Percentiles rank a stretch among this genome's conserved stretches.
phyloP scores from a whole-genome alignment of 2,329 filamentous ascomycete genomes.

The Coleophoma cylindrospora region DNA sequence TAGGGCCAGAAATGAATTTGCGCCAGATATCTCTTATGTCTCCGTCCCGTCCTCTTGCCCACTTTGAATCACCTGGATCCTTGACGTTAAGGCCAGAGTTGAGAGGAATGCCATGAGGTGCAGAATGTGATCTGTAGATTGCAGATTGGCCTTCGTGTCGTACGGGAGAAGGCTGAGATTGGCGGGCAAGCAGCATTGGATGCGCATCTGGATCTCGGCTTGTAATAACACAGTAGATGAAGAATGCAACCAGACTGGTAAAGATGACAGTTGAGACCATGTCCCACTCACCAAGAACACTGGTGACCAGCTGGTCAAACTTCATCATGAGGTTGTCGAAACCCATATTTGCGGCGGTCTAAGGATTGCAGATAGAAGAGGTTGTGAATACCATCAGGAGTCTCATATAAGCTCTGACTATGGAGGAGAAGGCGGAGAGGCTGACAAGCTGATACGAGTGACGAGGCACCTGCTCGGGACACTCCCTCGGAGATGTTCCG shows the following conservation, averaged over 20 bases:
- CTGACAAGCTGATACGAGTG: conserved; percentile 7
- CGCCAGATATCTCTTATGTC: conserved; percentile 92
- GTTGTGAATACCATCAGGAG: background rate
- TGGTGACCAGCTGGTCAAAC: conserved; percentile 67
- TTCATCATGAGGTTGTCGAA: conserved; percentile 52
- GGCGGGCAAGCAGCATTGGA: conserved; percentile 82
- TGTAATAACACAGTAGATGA: conserved; percentile 67
- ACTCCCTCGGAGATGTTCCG: no score
- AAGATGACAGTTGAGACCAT: conserved; percentile 69
- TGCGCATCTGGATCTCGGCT: conserved; percentile 83
- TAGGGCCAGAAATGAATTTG: conserved; percentile 58
- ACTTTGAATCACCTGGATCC: conserved; percentile 73
- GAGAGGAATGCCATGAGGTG: conserved; percentile 79
- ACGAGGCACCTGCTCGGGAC: conserved; percentile 1
- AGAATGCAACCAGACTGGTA: conserved; percentile 58
- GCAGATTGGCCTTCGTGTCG: conserved; percentile 82
- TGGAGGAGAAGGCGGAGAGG: conserved; percentile 4
- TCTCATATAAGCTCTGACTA: background rate
- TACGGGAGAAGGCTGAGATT: conserved; percentile 73
- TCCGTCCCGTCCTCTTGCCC: conserved; percentile 77
- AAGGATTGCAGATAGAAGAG: background rate
- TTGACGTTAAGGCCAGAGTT: conserved; percentile 77
- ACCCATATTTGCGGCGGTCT: conserved; percentile 16
- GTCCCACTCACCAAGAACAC: conserved; percentile 76
- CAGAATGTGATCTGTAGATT: conserved; percentile 76